phyloP scores from a whole-genome alignment of 495 filamentous ascomycete species.

The Penicillium desertorum region DNA sequence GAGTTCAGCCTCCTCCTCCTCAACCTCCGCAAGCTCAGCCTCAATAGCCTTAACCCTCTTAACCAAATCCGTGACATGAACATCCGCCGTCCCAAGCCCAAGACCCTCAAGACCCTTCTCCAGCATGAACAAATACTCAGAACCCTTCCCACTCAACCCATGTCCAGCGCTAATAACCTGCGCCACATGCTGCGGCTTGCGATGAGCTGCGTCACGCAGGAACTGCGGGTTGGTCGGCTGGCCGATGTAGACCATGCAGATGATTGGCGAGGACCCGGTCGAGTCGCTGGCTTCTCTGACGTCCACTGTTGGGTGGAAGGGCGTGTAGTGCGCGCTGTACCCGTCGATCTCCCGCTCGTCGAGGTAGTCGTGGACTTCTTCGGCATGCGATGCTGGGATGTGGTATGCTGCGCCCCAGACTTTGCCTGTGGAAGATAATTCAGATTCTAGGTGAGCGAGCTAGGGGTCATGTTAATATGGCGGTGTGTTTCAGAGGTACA shows the following conservation, averaged over 20 bases:
- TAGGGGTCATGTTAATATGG: slow-evolving; percentile 12
- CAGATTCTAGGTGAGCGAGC: slow-evolving; percentile 38
- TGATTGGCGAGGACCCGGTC: slow-evolving; percentile 36
- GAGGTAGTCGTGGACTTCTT: slow-evolving; percentile 84
- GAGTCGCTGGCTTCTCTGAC: background rate
- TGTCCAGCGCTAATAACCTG: slow-evolving; percentile 73
- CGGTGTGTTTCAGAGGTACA: background rate
- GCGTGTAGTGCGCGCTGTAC: slow-evolving; percentile 85
- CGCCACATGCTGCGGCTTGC: slow-evolving; percentile 78
- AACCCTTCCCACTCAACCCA: slow-evolving; percentile 88
- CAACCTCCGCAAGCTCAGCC: slow-evolving; percentile 27
- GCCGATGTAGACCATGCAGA: slow-evolving; percentile 87
- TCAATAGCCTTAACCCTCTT: slow-evolving; percentile 45
- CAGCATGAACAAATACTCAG: slow-evolving; percentile 83
- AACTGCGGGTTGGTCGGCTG: slow-evolving; percentile 94
- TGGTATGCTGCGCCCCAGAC: slow-evolving; percentile 96
- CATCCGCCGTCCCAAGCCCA: slow-evolving; percentile 76
- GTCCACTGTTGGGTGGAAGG: slow-evolving; percentile 61
- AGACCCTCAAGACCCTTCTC: slow-evolving; percentile 74
- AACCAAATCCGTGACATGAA: slow-evolving; percentile 66
- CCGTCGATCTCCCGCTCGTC: slow-evolving; percentile 98
- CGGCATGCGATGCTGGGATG: slow-evolving; percentile 68
- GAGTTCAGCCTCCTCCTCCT: slow-evolving; percentile 40
- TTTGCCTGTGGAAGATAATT: slow-evolving; percentile 49
- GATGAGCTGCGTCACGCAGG: slow-evolving; percentile 59